Conservation (phyloP, 345 rosid genomes). For the Rhizophora mangle region DNA sequence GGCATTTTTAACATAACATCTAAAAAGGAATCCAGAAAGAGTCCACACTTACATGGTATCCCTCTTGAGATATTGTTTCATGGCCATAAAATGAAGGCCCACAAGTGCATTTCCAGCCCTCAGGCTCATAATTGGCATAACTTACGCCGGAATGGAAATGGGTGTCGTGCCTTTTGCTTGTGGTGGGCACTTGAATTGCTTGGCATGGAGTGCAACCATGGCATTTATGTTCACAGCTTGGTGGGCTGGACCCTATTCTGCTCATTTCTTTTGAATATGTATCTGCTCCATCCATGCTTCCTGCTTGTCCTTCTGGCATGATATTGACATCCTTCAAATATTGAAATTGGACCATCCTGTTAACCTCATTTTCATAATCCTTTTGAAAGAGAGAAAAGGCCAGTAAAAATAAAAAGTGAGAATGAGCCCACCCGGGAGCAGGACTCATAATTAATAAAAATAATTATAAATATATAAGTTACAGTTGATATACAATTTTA, state of each 20-base stretch:
- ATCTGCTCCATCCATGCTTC: conserved; percentile 3
- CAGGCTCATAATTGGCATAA: conserved; percentile 75
- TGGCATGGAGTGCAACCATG: conserved; percentile 70
- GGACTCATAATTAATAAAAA: too few relatives aligned
- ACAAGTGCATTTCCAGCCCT: conserved; percentile 83
- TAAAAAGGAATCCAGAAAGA: too few relatives aligned
- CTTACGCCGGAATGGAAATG: conserved; percentile 30
- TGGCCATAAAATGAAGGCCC: conserved; percentile 51
- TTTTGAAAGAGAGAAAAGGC: background rate
- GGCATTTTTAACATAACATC: too few relatives aligned
- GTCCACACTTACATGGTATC: background rate
- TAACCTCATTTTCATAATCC: background rate
- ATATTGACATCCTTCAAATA: conserved; percentile 13
- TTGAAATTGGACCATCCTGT: background rate
- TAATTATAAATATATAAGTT: too few relatives aligned
- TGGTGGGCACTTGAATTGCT: conserved; percentile 67
- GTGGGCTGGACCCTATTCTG: conserved; percentile 74
- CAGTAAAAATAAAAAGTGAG: background rate
- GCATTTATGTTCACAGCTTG: conserved; percentile 73
- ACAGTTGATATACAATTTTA: too few relatives aligned
- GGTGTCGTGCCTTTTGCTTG: conserved; percentile 14
- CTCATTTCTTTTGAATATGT: conserved; percentile 22
- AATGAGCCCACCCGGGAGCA: conserved; percentile 2
- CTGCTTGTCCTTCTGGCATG: conserved; percentile 4
- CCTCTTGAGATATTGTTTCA: conserved; percentile 17